These are phyloP conservation scores for Babesia ovis DNA, from an alignment of 169 alveolate genomes.

Conservation along the genomic window DNA sequence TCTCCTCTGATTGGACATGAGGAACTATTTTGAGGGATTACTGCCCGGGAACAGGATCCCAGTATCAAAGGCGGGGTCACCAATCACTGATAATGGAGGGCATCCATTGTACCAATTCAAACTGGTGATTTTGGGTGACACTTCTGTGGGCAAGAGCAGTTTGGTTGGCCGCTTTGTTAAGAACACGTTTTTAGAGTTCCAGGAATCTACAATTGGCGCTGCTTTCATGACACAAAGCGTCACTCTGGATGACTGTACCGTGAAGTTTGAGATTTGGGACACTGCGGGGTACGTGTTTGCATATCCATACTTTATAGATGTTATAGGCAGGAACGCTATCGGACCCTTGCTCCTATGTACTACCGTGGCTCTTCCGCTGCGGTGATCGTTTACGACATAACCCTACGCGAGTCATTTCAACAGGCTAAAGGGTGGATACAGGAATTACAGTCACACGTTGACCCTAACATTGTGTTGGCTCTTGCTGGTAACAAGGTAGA, in stretches of 20 bases:
- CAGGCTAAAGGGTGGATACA: constrained; percentile 88
- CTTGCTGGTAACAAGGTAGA: constrained; percentile 89
- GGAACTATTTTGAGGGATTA: constrained; percentile 12
- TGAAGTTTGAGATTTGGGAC: constrained; percentile 90
- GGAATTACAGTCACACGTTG: constrained; percentile 83
- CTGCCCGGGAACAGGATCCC: background rate
- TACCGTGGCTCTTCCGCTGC: constrained; percentile 91
- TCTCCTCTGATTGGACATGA: background rate
- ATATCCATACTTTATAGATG: background rate
- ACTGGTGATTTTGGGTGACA: constrained; percentile 86
- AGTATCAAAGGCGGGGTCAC: background rate
- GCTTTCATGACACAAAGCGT: constrained; percentile 88
- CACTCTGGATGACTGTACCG: constrained; percentile 76
- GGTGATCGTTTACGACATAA: constrained; percentile 87
- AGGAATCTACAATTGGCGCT: constrained; percentile 90
- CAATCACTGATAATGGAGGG: background rate
- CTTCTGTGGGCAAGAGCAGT: constrained; percentile 91
- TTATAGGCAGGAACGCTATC: constrained; percentile 82
- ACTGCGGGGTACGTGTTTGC: constrained; percentile 80
- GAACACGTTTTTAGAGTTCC: constrained; percentile 83
- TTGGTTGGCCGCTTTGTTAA: constrained; percentile 83
- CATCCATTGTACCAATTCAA: constrained; percentile 58
- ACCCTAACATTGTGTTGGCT: constrained; percentile 81
- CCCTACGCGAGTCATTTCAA: constrained; percentile 83
- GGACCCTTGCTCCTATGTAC: constrained; percentile 82